These are phyloP conservation scores for Escallonia rubra DNA, from an alignment of 129 eudicot genomes.

Conservation along the genomic window DNA sequence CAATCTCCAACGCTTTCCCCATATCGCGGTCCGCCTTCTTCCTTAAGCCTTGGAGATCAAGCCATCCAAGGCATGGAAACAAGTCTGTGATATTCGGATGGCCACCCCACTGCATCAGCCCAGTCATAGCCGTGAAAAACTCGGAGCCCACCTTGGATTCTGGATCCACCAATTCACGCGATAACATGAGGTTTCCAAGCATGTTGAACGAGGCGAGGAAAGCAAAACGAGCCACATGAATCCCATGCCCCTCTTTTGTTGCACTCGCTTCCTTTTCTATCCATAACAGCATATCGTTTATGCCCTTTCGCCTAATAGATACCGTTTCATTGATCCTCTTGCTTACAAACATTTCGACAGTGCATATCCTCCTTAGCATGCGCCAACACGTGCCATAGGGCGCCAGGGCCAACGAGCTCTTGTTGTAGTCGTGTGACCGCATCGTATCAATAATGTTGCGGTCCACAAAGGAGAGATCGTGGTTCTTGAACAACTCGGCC, in stretches of 20 bases:
- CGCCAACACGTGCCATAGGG: conserved; percentile 44
- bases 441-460: conserved; percentile 44
- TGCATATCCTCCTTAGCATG: conserved; percentile 33
- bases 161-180: conserved; percentile 22
- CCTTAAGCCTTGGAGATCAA: conserved; percentile 19
- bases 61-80: conserved; percentile 8
- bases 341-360: conserved; percentile 39
- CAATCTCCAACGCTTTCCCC: conserved; percentile 28
- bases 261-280: conserved; percentile 26
- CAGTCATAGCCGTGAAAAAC: conserved; percentile 10
- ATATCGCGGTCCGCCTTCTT: conserved; percentile 22
- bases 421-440: conserved; percentile 34
- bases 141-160: conserved; percentile 10
- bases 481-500: conserved; percentile 53
- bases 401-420: conserved; percentile 41
- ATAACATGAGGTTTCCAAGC: conserved; percentile 22
- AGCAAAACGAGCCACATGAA: conserved; percentile 9
- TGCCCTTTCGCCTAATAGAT: conserved; percentile 25
- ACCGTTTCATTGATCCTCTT: conserved; percentile 36
- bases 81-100: conserved; percentile 12
- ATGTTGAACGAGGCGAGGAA: conserved; percentile 12
- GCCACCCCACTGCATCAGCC: conserved; percentile 13
- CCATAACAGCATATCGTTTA: conserved; percentile 44
- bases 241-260: conserved; percentile 14
- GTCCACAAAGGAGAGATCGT: conserved; percentile 44